phyloP scores from a whole-genome alignment of 208 protist species.

The Leishmania guyanensis region DNA sequence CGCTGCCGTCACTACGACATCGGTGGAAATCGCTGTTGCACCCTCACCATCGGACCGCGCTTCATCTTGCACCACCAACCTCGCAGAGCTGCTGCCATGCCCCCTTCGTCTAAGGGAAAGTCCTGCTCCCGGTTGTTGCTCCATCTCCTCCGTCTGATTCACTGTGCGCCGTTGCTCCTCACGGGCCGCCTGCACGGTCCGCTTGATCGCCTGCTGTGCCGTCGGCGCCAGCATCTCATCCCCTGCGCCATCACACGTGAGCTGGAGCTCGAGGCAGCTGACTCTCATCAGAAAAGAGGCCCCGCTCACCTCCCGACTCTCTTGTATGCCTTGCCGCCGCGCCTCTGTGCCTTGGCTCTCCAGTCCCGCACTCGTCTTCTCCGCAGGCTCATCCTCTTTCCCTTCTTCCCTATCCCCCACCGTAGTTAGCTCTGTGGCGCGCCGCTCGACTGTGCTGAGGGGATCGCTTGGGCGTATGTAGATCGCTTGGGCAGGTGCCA shows the following conservation, averaged over 20 bases:
- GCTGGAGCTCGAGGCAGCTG: background rate
- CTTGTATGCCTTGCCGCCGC: background rate
- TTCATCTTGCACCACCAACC: background rate
- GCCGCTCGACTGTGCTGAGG: background rate
- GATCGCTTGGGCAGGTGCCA: background rate
- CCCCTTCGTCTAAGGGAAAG: background rate
- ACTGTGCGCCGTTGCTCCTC: background rate
- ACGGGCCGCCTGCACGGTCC: background rate
- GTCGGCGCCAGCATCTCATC: constrained; percentile 8
- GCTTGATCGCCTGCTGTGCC: constrained; percentile 1
- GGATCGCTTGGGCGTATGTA: background rate
- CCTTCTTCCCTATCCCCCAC: background rate
- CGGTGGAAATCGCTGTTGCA: background rate
- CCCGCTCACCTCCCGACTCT: background rate
- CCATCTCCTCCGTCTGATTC: background rate
- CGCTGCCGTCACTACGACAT: background rate
- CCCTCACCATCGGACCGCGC: background rate
- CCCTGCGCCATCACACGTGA: constrained; percentile 5
- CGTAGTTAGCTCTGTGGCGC: background rate
- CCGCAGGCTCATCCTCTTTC: background rate
- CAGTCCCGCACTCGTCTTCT: background rate
- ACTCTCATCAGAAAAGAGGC: constrained; percentile 5
- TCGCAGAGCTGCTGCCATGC: background rate
- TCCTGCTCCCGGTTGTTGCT: background rate
- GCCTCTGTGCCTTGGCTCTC: background rate